Evolutionary conservation across 306 rosid species (phyloP), one percentile per base, ranked within the genome.

Genomic region (Corylus avellana): DNA sequence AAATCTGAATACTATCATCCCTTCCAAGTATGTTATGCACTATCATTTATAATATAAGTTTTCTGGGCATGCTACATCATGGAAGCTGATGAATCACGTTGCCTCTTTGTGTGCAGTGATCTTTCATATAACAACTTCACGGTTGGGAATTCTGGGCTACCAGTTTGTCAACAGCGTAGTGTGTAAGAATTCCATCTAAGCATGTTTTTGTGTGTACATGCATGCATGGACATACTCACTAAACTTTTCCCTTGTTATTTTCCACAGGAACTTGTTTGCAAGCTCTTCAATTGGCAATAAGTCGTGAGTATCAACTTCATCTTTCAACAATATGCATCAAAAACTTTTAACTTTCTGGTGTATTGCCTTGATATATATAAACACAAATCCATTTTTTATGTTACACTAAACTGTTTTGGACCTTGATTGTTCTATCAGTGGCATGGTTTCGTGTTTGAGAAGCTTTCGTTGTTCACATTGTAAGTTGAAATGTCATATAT

Each of bases 111-210:
- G 48, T 44, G 64, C 82, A 87, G 91, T 27, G 91, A 87, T 75
- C 77, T 87, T 75, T 84, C 91, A 57, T 87, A 80, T 66, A 87
- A 87, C 78, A 75, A 71, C 39, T 77, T 87, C 53, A 20, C 83
- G 3, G 7, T 4, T 48, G 59, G 9, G 4, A 55, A 4, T 18
- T 44, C 48, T 17, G 18, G 22, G 9, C 20, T 2, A 25, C 35
- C 29, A 22, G 14, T 46, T 59, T 86, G 90, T 62, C 32, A 67
- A 22, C 5, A 55, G 7, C 70, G 37, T 49, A 37, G 12, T 6
- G 46, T 78, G 90, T 86, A 84, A 86, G 90, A 57, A 50, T 16
- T 4, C 54, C 25, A 51, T 11, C 53, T 49, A 11, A 48, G 14
- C 53, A 12, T 49, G 53, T 49, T 9, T 49, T 49, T 42, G 46